Conservation (phyloP, 1,139 yeast genomes). For the Protomyces gravidus region DNA sequence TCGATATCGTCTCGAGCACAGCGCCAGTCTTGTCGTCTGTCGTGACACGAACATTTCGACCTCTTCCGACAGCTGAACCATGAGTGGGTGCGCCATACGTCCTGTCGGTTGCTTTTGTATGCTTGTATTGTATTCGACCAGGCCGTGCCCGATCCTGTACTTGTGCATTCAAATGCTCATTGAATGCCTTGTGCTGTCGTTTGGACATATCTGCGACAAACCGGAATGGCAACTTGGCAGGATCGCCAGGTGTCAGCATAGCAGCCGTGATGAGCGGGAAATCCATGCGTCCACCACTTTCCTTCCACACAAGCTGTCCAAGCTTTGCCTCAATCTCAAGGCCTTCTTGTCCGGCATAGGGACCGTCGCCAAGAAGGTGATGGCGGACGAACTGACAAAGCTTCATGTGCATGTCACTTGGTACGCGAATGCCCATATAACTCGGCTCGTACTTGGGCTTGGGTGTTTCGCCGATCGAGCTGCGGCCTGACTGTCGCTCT, state of each 20-base stretch:
- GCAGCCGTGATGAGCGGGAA: conserved; percentile 69
- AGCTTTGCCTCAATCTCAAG: conserved; percentile 71
- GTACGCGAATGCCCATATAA: conserved; percentile 2
- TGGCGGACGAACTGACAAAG: conserved; percentile 4
- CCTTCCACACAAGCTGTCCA: conserved; percentile 65
- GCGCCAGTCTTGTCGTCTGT: conserved; percentile 24
- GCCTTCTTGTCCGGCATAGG: conserved; percentile 11
- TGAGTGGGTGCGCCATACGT: conserved; percentile 8
- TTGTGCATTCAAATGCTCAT: conserved; percentile 28
- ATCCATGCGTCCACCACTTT: conserved; percentile 53
- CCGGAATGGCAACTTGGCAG: conserved; percentile 10
- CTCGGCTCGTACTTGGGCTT: background rate
- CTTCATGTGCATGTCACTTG: conserved; percentile 3
- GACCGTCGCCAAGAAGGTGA: conserved; percentile 9
- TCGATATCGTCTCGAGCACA: conserved; percentile 29
- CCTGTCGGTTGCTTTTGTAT: conserved; percentile 22
- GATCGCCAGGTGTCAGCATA: conserved; percentile 42
- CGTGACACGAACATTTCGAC: conserved; percentile 29
- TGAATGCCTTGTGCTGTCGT: conserved; percentile 26
- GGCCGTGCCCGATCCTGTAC: conserved; percentile 25
- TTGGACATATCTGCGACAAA: conserved; percentile 29
- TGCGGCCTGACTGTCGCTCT: background rate
- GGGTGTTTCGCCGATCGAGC: background rate
- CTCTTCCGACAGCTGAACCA: background rate
- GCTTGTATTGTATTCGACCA: conserved; percentile 19